Percentiles rank a stretch among this genome's conserved stretches.
phyloP scores from a whole-genome alignment of 176 grass and related monocot species.

The Carex scoparia region DNA sequence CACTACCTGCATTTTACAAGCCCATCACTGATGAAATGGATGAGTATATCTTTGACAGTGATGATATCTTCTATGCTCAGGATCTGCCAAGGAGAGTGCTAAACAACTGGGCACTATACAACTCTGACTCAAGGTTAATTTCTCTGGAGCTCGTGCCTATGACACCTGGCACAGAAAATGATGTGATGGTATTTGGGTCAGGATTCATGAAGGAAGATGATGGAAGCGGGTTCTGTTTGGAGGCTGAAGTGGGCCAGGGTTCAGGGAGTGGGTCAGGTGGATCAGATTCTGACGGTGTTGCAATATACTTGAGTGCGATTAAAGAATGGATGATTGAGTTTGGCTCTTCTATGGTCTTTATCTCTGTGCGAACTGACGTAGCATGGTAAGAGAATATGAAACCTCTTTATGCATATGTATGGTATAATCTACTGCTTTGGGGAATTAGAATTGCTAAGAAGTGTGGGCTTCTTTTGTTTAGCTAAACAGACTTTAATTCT shows the following conservation, averaged over 20 bases:
- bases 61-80: constrained; percentile 52
- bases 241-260: constrained; percentile 38
- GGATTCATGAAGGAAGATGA: constrained; percentile 96
- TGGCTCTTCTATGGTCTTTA: constrained; percentile 89
- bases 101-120: constrained; percentile 93
- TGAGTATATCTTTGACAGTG: constrained; percentile 89
- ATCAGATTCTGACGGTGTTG: constrained; percentile 60
- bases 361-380: constrained; percentile 89
- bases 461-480: not conserved
- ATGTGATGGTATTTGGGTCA: constrained; percentile 91
- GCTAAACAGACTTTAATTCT: not conserved
- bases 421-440: not conserved
- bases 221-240: constrained; percentile 66
- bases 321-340: constrained; percentile 99
- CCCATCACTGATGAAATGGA: constrained; percentile 86
- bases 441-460: not conserved
- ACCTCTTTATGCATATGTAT: not conserved
- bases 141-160: constrained; percentile 92
- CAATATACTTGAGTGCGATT: constrained; percentile 86
- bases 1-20: constrained; percentile 94
- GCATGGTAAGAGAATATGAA: constrained; percentile 56
- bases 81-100: constrained; percentile 89
- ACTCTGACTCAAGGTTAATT: constrained; percentile 91
- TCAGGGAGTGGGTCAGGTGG: constrained; percentile 16
- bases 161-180: constrained; percentile 83